Base-by-base conservation (phyloP, 1,284 basidiomycete species). In the Termitomyces sp. region DNA sequence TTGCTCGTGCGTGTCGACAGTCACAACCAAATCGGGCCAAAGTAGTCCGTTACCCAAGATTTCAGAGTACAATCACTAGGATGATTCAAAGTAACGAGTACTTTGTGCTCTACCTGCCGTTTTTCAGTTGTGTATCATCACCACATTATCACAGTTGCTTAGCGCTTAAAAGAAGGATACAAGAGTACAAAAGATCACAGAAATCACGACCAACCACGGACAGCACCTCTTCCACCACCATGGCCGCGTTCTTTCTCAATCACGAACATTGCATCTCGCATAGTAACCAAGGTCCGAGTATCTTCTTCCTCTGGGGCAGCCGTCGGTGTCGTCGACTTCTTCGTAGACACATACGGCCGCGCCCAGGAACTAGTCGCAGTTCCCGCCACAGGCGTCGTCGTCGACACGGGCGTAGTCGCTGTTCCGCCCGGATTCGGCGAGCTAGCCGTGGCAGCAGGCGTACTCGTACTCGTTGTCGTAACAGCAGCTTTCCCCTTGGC, bases 221-320 rank as follows among this genome's bases (percentile, higher is more conserved):
- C 87, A 40, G 86, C 77, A 3, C 88, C 88, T 52, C 80, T 72
- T 10, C 88, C 88, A 35, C 82, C 88, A 24, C 88, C 88, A 66
- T 91, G 88, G 5, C 87, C 88, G 43, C 80, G 72, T 66, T 91
- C 88, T 58, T 80, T 85, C 64, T 85, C 84, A 50, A 91, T 73
- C 5, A 88, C 86, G 68, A 91, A 91, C 75, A 90, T 75, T 2
- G 86, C 86, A 68, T 91, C 88, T 35, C 83, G 72, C 69, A 89
- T 72, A 1, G 84, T 89, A 31, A 91, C 71, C n/a, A 74, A 57
- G 52, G 76, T 72, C 58, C 81, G 72, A 11, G 68, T 71, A 53
- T 87, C 83, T 31, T 84, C 80, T 56, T 80, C 79, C 16, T 66
- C 65, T 11, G 58, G 60, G 35, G 60, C 52, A 5, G 63, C 60